These are phyloP conservation scores for Flaveria bidentis DNA, from an alignment of 129 eudicot genomes.

Conservation along the genomic window DNA sequence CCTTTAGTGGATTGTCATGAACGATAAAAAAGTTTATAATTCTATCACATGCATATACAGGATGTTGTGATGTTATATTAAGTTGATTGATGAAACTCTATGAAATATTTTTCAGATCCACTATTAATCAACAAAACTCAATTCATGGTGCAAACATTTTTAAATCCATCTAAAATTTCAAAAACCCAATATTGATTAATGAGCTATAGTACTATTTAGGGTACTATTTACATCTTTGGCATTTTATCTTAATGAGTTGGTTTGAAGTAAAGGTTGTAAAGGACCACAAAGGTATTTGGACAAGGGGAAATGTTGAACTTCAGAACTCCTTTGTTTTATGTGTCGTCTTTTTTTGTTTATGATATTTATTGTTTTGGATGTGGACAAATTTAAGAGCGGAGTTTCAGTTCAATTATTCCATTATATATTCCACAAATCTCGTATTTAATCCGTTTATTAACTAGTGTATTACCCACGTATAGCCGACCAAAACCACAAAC, in stretches of 20 bases:
- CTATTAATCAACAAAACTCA: no score
- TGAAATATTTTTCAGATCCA: no score
- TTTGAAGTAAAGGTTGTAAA: background rate
- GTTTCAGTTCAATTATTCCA: background rate
- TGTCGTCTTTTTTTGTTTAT: background rate
- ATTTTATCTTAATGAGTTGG: background rate
- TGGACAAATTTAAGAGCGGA: slow-evolving; percentile 22
- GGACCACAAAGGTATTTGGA: slow-evolving; percentile 4
- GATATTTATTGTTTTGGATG: background rate
- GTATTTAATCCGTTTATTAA: background rate
- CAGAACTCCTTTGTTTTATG: background rate
- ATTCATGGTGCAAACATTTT: no score
- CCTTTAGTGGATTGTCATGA: no score
- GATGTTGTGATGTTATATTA: no score
- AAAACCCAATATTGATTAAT: no score
- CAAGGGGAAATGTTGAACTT: slow-evolving; percentile 7
- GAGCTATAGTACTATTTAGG: no score
- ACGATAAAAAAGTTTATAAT: no score
- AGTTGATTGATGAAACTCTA: no score
- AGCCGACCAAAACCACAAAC: background rate
- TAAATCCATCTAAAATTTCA: no score
- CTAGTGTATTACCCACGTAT: background rate
- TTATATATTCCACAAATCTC: background rate
- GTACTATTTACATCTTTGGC: no score
- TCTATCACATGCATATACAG: no score